Evolutionary conservation across 2,329 filamentous ascomycete genomes (phyloP), one percentile per base, ranked within the genome.

Genomic region (Aspergillus fumigatus): DNA sequence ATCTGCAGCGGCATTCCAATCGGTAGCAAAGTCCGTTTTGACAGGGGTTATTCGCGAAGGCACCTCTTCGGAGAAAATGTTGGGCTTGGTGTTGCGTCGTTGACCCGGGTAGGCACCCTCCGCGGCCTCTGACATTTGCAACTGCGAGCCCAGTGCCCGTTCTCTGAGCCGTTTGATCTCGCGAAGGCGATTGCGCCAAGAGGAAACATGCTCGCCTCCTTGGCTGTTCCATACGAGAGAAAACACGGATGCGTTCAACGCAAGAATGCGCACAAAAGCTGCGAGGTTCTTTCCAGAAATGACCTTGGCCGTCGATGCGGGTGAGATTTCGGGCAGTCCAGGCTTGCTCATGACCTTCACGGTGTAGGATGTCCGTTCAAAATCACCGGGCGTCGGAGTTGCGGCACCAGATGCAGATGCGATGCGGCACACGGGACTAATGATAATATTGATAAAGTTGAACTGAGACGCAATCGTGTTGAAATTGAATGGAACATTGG

Each of bases 391-490:
- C 27, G 66, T 59, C 21, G 64, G 53, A 19, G 77, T 72, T 25
- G 70, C 72, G 58, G 72, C 68, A 26, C 73, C 73, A 17, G 71
- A 70, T 14, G 75, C 72, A 49, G 65, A 60, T 21, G 72, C 66
- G 47, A 74, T 67, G 27, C 69, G 70, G 53, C 69, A 67, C 67
- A 91, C 92, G 59, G 94, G 94, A 2, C 90, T 90, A 68, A 99
- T 93, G 65, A 97, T 88, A 66, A 99, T 97, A 71, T 97, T 92
- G 70, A 99, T 92, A 69, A 90, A 96, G 70, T 97, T 97, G 80
- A 99, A 96, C 56, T 93, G 89, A 0, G 92, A 95, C 0, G 91
- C 91, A 65, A 99, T 96, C 0, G 90, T 96, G 70, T 96, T 85
- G 70, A 96, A 96, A 53, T 84, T 83, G 77, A 96, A 97, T 0